These are phyloP conservation scores for Pisolithus thermaeus DNA, from an alignment of 1,284 basidiomycete genomes.

Conservation along the genomic window DNA sequence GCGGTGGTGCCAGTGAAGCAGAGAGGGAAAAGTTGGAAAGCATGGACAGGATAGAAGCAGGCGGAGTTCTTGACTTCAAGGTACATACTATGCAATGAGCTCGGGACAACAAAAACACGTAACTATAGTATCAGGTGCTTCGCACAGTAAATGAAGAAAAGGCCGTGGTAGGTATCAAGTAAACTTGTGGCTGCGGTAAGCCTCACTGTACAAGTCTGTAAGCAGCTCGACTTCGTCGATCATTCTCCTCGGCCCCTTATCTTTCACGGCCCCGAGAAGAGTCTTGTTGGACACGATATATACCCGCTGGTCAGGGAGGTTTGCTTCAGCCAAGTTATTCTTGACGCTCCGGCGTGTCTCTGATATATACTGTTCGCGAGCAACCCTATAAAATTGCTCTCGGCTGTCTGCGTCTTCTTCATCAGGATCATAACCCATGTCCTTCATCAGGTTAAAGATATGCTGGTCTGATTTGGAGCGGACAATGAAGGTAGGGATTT, in stretches of 20 bases:
- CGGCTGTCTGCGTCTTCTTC: slow-evolving; percentile 10
- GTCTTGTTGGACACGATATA: slow-evolving; percentile 26
- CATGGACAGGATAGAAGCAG: too few species aligned
- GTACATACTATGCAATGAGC: too few species aligned
- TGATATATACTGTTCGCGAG: slow-evolving; percentile 19
- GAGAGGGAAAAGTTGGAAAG: too few species aligned
- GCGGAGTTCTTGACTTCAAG: too few species aligned
- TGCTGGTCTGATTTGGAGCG: slow-evolving; percentile 33
- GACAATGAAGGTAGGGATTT: slow-evolving; percentile 31
- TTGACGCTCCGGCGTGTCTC: slow-evolving; percentile 7
- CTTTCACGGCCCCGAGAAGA: slow-evolving; percentile 9
- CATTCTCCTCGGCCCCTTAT: slow-evolving; percentile 1
- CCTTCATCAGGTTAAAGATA: slow-evolving; percentile 27
- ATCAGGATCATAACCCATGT: slow-evolving; percentile 26
- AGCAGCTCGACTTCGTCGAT: background rate
- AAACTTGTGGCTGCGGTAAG: background rate
- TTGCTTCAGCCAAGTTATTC: slow-evolving; percentile 23
- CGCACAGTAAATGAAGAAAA: too few species aligned
- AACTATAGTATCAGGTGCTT: too few species aligned
- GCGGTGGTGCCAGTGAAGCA: too few species aligned
- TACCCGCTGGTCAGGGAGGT: slow-evolving; percentile 26
- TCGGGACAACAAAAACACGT: too few species aligned
- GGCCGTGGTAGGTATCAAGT: too few species aligned
- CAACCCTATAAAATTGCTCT: slow-evolving; percentile 18
- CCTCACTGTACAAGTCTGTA: background rate